phyloP scores from a whole-genome alignment of 352 stramenopile species.

The Lagenidium giganteum region DNA sequence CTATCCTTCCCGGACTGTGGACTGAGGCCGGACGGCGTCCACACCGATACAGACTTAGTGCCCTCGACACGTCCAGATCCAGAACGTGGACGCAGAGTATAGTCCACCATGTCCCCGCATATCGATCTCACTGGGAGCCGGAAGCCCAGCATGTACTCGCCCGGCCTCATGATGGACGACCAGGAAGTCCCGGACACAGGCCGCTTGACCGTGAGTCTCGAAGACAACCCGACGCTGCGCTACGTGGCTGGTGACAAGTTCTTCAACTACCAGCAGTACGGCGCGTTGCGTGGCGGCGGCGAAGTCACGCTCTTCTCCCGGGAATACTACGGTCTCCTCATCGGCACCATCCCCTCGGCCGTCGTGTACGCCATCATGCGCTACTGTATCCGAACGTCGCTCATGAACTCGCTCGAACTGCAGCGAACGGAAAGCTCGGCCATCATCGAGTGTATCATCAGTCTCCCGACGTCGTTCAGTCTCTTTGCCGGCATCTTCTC shows the following conservation, averaged over 20 bases:
- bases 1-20: too few species aligned
- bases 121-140: too few species aligned
- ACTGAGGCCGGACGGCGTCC: too few species aligned
- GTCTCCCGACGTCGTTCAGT: slow-evolving; percentile 84
- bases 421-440: slow-evolving; percentile 40
- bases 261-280: slow-evolving; percentile 71
- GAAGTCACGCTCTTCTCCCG: slow-evolving; percentile 56
- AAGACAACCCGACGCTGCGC: slow-evolving; percentile 18
- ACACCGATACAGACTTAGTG: too few species aligned
- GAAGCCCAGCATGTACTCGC: slow-evolving; percentile 1
- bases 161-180: slow-evolving; percentile 8
- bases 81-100: too few species aligned
- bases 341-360: slow-evolving; percentile 44
- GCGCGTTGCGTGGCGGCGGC: slow-evolving; percentile 50
- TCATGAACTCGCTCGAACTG: slow-evolving; percentile 61
- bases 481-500: slow-evolving; percentile 86
- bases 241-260: slow-evolving; percentile 48
- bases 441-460: slow-evolving; percentile 70
- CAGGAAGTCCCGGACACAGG: too few species aligned
- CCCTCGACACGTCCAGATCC: too few species aligned
- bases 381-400: slow-evolving; percentile 59
- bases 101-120: too few species aligned
- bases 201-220: slow-evolving; percentile 9
- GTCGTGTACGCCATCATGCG: slow-evolving; percentile 59
- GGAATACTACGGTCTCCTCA: slow-evolving; percentile 48